Evolutionary conservation across 1,284 basidiomycete genomes (phyloP).

Genomic region (Mycena sp.): DNA sequence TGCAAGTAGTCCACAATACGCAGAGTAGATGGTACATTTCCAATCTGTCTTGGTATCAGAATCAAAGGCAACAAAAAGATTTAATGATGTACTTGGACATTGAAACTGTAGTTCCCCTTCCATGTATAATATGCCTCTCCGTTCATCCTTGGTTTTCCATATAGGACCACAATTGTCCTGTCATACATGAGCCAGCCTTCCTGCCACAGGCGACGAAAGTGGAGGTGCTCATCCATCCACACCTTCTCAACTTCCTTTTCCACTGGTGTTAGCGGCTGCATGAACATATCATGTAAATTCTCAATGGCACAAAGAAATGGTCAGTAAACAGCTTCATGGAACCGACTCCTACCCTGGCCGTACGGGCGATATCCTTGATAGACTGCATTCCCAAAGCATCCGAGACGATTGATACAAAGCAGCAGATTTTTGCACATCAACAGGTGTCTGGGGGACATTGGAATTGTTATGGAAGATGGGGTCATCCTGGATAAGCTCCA

Average conservation of each 20-base stretch:
- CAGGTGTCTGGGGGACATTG: constrained; percentile 38
- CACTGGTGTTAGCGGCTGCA: constrained; percentile 33
- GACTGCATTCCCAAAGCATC: constrained; percentile 46
- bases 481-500: constrained; percentile 14
- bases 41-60: constrained; percentile 21
- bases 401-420: constrained; percentile 42
- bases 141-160: constrained; percentile 18
- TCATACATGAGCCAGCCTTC: constrained; percentile 37
- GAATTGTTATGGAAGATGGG: constrained; percentile 42
- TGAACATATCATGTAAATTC: constrained; percentile 36
- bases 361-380: constrained; percentile 36
- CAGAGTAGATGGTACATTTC: constrained; percentile 23
- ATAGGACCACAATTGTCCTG: constrained; percentile 32
- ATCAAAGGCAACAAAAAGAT: not conserved
- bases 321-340: constrained; percentile 35
- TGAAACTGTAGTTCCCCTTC: constrained; percentile 19
- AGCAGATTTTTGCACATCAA: constrained; percentile 39
- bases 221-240: constrained; percentile 39
- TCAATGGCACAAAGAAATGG: constrained; percentile 36
- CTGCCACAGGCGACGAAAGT: constrained; percentile 32
- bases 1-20: constrained; percentile 22
- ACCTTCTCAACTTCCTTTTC: constrained; percentile 42
- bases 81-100: constrained; percentile 6
- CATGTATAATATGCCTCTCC: constrained; percentile 14
- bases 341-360: constrained; percentile 38